Conservation (phyloP, 2,329 filamentous ascomycete genomes). For the Neurospora sp. region DNA sequence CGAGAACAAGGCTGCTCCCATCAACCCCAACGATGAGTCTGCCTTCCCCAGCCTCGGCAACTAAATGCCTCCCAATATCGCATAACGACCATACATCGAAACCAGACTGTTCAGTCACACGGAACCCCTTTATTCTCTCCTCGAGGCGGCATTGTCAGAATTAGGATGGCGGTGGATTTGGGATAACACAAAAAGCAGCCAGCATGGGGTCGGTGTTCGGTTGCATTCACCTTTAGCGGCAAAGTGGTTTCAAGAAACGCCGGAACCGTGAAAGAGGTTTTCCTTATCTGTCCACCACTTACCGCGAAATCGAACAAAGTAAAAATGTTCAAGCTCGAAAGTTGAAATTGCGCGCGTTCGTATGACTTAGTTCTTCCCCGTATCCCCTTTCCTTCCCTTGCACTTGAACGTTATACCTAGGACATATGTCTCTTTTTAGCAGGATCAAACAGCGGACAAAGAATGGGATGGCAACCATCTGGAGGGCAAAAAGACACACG, state of each 20-base stretch:
- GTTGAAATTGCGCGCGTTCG: not conserved
- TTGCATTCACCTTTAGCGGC: conserved; percentile 1
- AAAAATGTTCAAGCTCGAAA: not conserved
- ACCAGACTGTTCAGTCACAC: conserved; percentile 5
- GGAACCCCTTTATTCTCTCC: not conserved
- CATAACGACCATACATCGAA: conserved; percentile 1
- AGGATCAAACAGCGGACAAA: not conserved
- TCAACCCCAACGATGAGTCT: conserved; percentile 48
- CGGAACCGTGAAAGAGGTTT: not conserved
- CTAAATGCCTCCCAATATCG: conserved; percentile 24
- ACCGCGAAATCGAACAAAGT: not conserved
- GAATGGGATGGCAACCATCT: not conserved
- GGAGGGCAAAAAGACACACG: not conserved
- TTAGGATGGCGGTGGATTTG: conserved; percentile 2
- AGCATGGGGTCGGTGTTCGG: conserved; percentile 7
- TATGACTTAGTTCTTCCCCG: not conserved
- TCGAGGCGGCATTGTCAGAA: conserved; percentile 3
- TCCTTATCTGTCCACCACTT: not conserved
- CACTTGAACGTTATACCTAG: not conserved
- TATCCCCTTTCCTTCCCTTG: not conserved
- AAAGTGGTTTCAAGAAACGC: not conserved
- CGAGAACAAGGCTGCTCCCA: conserved; percentile 30
- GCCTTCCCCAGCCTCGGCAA: conserved; percentile 53
- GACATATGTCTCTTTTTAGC: not conserved
- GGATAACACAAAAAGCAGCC: conserved; percentile 5